Evolutionary conservation across 345 rosid genomes (phyloP).

Genomic region (Eucalyptus caleyi): DNA sequence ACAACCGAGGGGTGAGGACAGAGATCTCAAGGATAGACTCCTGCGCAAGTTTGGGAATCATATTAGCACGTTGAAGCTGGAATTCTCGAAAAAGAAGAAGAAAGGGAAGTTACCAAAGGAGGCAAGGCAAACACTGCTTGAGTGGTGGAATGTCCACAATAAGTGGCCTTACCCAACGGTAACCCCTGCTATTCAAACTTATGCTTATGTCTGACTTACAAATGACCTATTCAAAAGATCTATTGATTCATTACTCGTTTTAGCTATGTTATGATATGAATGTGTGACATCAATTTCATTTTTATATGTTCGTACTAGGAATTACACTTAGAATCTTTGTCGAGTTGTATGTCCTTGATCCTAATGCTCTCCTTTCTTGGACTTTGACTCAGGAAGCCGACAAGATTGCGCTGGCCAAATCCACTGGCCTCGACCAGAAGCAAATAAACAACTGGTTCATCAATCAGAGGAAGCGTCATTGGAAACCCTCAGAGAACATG

Average conservation of each 20-base stretch:
- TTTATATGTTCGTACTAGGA: not conserved
- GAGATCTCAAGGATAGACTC: constrained; percentile 5
- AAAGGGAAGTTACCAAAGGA: constrained; percentile 10
- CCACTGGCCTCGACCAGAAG: constrained; percentile 17
- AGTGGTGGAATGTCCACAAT: constrained; percentile 7
- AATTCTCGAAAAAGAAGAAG: constrained; percentile 11
- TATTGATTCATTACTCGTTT: not conserved
- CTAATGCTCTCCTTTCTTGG: not conserved
- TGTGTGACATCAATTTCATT: not conserved
- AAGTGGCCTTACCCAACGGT: constrained; percentile 14
- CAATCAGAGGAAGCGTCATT: constrained; percentile 20
- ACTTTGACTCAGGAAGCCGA: constrained; percentile 4
- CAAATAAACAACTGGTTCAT: constrained; percentile 25
- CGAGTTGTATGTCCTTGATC: not conserved
- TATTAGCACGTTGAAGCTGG: not conserved
- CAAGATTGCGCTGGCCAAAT: constrained; percentile 7
- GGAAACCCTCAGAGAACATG: constrained; percentile 22
- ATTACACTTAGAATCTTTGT: not conserved
- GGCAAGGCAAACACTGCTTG: constrained; percentile 6
- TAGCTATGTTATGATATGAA: not conserved
- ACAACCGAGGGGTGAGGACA: not conserved
- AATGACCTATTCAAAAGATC: not conserved
- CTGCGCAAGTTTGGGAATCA: constrained; percentile 1
- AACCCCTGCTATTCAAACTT: not conserved
- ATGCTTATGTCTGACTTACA: not conserved